Conservation (phyloP, 2,329 filamentous ascomycete species). For the Calycina marina region DNA sequence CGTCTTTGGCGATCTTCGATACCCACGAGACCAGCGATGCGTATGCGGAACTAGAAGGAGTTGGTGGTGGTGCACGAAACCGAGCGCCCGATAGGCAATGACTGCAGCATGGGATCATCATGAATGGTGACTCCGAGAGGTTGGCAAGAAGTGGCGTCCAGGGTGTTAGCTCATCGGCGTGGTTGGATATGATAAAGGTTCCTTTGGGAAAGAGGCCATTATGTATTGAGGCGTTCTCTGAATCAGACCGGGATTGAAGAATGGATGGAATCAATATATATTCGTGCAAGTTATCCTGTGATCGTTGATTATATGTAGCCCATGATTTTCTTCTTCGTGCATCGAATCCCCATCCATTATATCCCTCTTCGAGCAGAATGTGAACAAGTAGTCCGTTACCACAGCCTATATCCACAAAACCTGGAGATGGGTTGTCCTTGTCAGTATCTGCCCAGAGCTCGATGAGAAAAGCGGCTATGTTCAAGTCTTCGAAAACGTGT, state of each 20-base stretch:
- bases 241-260: conserved; percentile 6
- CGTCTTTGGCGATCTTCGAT: conserved; percentile 49
- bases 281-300: conserved; percentile 38
- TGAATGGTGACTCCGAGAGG: conserved; percentile 63
- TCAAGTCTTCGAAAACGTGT: conserved; percentile 88
- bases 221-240: conserved; percentile 20
- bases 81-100: conserved; percentile 65
- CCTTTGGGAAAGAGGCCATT: conserved; percentile 53
- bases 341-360: conserved; percentile 80
- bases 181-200: conserved; percentile 93
- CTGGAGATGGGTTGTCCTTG: conserved; percentile 44
- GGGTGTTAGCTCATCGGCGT: conserved; percentile 87
- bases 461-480: conserved; percentile 82
- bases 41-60: conserved; percentile 50
- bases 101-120: conserved; percentile 92
- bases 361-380: conserved; percentile 69
- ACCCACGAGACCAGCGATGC: conserved; percentile 74
- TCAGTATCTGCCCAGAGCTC: conserved; percentile 89
- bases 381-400: conserved; percentile 86
- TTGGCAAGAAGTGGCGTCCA: conserved; percentile 88
- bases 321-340: conserved; percentile 77
- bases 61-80: conserved; percentile 51
- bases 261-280: conserved; percentile 42
- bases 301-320: conserved; percentile 46
- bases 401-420: conserved; percentile 92